phyloP scores from a whole-genome alignment of 2,329 filamentous ascomycete species.

The Neoscytalidium dimidiatum region DNA sequence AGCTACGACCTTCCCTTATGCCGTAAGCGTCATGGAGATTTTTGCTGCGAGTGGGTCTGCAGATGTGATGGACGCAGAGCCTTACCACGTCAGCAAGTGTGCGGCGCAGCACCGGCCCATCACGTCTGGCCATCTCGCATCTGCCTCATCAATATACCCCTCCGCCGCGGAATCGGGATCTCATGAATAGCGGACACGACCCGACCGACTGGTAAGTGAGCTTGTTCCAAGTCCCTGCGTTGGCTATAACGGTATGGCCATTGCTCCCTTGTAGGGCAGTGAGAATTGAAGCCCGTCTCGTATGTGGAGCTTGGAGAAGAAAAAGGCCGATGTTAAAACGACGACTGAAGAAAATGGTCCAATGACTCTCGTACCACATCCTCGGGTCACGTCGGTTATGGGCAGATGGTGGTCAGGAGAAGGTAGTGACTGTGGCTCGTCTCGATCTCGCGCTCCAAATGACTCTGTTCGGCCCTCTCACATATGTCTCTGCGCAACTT shows the following conservation, averaged over 20 bases:
- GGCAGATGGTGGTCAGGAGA: background rate
- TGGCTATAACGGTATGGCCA: background rate
- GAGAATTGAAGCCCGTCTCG: background rate
- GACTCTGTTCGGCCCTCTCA: background rate
- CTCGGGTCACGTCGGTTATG: background rate
- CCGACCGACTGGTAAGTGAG: slow-evolving; percentile 5
- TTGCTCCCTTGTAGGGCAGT: slow-evolving; percentile 1
- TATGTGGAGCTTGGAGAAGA: background rate
- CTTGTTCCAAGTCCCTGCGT: slow-evolving; percentile 9
- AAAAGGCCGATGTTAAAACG: background rate
- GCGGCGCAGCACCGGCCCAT: slow-evolving; percentile 10
- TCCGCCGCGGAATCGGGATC: slow-evolving; percentile 17
- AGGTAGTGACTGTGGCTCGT: background rate
- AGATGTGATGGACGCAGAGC: background rate
- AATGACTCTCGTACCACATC: slow-evolving; percentile 3
- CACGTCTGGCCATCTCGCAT: slow-evolving; percentile 5
- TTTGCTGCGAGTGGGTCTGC: background rate
- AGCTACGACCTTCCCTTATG: background rate
- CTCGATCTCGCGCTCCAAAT: background rate
- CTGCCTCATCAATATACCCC: background rate
- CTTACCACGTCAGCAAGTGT: slow-evolving; percentile 12
- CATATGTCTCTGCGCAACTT: background rate
- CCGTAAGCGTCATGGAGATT: background rate
- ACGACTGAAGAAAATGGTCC: background rate
- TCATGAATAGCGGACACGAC: slow-evolving; percentile 4